Evolutionary conservation across 768 basidiomycete genomes (phyloP), one percentile per base, ranked within the genome.

Genomic region (Tricholoma sp.): DNA sequence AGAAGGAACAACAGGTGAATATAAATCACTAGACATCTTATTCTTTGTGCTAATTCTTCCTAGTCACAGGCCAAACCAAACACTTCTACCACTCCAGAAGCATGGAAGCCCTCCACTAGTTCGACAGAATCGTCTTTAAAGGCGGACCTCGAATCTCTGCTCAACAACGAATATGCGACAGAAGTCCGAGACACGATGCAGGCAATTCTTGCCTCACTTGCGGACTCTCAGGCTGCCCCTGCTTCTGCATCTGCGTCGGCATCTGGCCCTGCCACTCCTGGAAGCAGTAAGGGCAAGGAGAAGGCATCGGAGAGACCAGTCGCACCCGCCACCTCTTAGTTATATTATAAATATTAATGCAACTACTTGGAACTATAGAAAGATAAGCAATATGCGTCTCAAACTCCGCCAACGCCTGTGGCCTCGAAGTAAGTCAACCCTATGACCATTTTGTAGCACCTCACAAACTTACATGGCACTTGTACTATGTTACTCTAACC

Each of bases 121-220:
- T 52, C 39, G n/a, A 17, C n/a, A 13, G 50, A 57, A 47, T 34
- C 49, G 5, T 59, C 59, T 8, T 58, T 73, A 18, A 72, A 67
- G 57, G 63, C 68, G 29, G 63, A 72, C 51, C 68, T 74, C 10
- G 68, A 71, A 55, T 53, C 66, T 20, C 70, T 72, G 24, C 61
- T 71, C 10, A 60, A 67, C 50, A 66, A 65, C 20, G 69, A 73
- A 49, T 59, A 65, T 13, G 61, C 65, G 12, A 57, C 63, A 12
- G 74, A 75, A 61, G 65, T 73, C 39, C 66, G 65, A 15, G 76
- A 78, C 49, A 76, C 74, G 24, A 72, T 72, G 28, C 71, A 75
- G 54, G 74, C 73, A 29, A 68, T 75, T 55, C 64, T 75, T 52
- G 68, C 69, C 53, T 74, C 74, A 24, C 68, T 74, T 20, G 50